Evolutionary conservation across 768 basidiomycete species (phyloP).

Genomic region (Naganishia onofrii): DNA sequence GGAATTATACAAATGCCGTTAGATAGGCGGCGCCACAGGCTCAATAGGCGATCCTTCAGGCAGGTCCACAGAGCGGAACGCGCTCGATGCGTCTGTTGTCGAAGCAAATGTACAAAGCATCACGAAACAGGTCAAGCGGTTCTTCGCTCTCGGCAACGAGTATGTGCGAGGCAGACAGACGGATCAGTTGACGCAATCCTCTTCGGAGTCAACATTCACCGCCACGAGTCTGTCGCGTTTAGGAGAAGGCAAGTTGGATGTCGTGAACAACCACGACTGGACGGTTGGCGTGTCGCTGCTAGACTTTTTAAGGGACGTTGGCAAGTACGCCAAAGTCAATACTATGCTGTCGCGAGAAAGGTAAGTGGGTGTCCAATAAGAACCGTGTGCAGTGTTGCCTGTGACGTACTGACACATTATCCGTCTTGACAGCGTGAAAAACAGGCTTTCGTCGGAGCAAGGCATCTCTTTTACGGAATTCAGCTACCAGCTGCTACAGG

Average conservation of each 20-base stretch:
- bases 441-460: conserved; percentile 68
- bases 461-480: conserved; percentile 99
- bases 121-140: conserved; percentile 63
- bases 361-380: no score
- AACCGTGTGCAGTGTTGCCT: no score
- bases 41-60: conserved; percentile 97
- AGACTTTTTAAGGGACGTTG: conserved; percentile 78
- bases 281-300: conserved; percentile 68
- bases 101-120: conserved; percentile 67
- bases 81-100: conserved; percentile 63
- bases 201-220: no score
- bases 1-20: neutral
- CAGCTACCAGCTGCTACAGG: conserved; percentile 93
- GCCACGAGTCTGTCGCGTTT: neutral
- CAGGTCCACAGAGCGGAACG: conserved; percentile 72
- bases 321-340: conserved; percentile 75
- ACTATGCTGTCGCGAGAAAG: conserved; percentile 88
- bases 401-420: neutral
- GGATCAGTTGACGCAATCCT: neutral
- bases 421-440: conserved; percentile 64
- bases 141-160: conserved; percentile 65
- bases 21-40: conserved; percentile 96
- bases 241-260: conserved; percentile 45
- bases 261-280: conserved; percentile 76
- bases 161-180: conserved; percentile 57